Conservation (phyloP, 441 rosid species). For the Pelargonium hybrid region DNA sequence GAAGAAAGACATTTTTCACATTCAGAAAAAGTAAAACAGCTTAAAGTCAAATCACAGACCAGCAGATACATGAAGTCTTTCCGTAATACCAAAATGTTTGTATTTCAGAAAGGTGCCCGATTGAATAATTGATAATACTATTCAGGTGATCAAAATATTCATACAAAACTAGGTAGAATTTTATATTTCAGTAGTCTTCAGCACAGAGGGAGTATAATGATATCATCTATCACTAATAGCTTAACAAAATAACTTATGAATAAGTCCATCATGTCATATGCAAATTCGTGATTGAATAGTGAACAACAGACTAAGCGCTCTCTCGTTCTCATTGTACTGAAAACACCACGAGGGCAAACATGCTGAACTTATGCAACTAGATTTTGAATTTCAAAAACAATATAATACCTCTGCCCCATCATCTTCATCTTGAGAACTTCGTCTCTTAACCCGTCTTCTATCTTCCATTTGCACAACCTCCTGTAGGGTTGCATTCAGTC, state of each 20-base stretch:
- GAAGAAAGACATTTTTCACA: conserved; percentile 14
- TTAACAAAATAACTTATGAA: neutral
- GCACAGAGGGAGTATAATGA: neutral
- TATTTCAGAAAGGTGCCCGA: neutral
- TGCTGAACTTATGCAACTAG: neutral
- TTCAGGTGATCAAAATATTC: neutral
- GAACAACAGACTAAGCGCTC: neutral
- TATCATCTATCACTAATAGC: neutral
- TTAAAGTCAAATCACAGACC: neutral
- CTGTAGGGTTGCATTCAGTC: conserved; percentile 33
- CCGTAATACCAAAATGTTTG: neutral
- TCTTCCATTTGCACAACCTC: conserved; percentile 34
- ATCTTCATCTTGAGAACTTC: conserved; percentile 44
- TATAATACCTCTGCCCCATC: conserved; percentile 72
- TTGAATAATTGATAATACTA: neutral
- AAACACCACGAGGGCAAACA: neutral
- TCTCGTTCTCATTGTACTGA: neutral
- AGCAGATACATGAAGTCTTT: neutral
- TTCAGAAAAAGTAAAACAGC: conserved; percentile 7
- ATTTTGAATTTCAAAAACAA: neutral
- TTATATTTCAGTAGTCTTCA: neutral
- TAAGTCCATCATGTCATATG: neutral
- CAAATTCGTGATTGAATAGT: neutral
- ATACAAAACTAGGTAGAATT: neutral
- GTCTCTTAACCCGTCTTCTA: conserved; percentile 44